phyloP scores from a whole-genome alignment of 306 rosid species.

The Dryas drummondii region DNA sequence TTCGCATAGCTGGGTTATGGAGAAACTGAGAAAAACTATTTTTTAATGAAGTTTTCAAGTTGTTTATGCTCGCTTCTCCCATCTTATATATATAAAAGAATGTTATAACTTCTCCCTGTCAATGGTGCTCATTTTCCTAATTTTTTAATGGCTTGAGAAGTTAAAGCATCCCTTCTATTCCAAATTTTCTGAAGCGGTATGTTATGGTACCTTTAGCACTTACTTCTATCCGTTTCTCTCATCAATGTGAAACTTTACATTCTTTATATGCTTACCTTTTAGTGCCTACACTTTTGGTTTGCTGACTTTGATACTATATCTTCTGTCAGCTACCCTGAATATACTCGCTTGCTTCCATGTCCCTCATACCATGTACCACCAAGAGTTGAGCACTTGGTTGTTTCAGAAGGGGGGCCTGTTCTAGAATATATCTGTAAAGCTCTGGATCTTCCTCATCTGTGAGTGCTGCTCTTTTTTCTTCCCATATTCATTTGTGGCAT shows the following conservation, averaged over 20 bases:
- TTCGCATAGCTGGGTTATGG: too few species aligned
- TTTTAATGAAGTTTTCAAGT: too few species aligned
- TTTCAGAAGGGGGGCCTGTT: conserved; percentile 71
- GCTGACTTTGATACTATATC: conserved; percentile 26
- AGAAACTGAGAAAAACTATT: too few species aligned
- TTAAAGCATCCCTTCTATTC: too few species aligned
- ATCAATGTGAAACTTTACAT: neutral
- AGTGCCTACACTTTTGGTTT: conserved; percentile 16
- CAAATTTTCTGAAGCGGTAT: neutral
- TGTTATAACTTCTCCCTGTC: too few species aligned
- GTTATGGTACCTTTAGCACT: too few species aligned
- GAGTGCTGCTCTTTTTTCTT: conserved; percentile 33
- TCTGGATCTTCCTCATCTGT: conserved; percentile 83
- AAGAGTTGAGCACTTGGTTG: conserved; percentile 81
- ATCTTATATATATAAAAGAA: too few species aligned
- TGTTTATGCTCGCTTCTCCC: too few species aligned
- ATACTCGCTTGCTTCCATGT: conserved; percentile 88
- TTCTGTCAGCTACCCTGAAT: conserved; percentile 59
- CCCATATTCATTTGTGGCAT: conserved; percentile 4
- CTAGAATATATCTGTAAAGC: conserved; percentile 68
- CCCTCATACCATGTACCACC: conserved; percentile 60
- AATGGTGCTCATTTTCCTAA: too few species aligned
- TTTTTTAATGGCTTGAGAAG: too few species aligned
- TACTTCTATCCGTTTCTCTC: neutral
- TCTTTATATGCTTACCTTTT: conserved; percentile 10